Base-by-base conservation (phyloP, 352 stramenopile genomes). In the Pythium biforme region DNA sequence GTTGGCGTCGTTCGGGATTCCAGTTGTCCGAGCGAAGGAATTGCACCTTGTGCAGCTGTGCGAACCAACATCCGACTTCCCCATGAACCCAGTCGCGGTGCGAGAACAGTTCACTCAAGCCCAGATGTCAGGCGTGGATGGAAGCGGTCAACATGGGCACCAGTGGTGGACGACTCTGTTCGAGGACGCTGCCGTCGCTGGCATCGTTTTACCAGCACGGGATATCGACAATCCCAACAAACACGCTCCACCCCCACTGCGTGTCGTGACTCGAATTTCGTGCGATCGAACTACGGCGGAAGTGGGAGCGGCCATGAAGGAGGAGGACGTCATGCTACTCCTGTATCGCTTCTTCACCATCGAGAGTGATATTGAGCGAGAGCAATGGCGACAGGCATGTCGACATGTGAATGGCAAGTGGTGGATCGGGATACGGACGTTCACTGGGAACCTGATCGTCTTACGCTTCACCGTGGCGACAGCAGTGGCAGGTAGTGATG, bases 401-500 rank as follows among this genome's bases (percentile, higher is more conserved):
- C 72, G 80, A 53, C 65, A 48, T 2, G 66, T 79, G 15, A 58
- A 77, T 56, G 77, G 72, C 5, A 89, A 79, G 26, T 64, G 86
- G 45, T 89, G 78, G 77, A 53, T 79, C 20, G 67, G 79, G 10
- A 58, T 88, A 50, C 62, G 58, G 59, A 75, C 75, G 6, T 72
- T 75, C n/a, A 57, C 71, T 6, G 72, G 68, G 1, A 86, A 77
- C 53, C 47, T 88, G 4, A 64, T 90, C 20, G 69, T 89, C 0
- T 57, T 92, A 29, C 66, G 71, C 2, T 66, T 81, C 17, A 47
- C 54, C 1, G 25, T 61, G 12, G 47, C n/a, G n/a, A 6, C 14
- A 26, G 3, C 48, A 7, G 49, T 19, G 3, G 23, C 29, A 51
- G 4, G 43, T 17, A 15, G 41, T 51, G 45, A 58, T 1, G 68